Evolutionary conservation across 2,329 filamentous ascomycete genomes (phyloP), one percentile per base, ranked within the genome.

Genomic region (Mycosphaerelloides madeirae): DNA sequence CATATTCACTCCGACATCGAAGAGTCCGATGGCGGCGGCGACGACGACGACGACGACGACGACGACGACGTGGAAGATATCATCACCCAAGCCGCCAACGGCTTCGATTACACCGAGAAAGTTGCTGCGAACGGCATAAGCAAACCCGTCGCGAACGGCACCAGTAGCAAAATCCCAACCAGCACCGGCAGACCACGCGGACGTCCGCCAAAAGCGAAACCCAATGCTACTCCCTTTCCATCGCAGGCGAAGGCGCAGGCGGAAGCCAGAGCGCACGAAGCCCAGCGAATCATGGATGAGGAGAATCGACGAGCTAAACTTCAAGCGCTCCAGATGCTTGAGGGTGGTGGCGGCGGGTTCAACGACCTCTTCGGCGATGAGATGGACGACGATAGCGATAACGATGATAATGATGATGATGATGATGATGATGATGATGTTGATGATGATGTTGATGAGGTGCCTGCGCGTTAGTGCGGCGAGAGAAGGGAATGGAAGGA

Each of bases 71-170:
- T 50, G 8, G 43, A 43, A 13, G 57, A 82, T 80, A 58, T 83
- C 77, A 51, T 82, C 77, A 52, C 80, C 75, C 40, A 80, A 69
- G n/a, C 78, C 79, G 51, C 38, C 3, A 50, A 46, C 20, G 48
- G 50, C 19, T 41, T 38, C 12, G 19, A 38, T 6, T 16, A 39
- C 8, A 11, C 28, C 20, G 25, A 12, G 20, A 43, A 47, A 32
- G 28, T 31, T 9, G 38, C 33, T 29, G 43, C 33, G 6, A 31
- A 35, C 20, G 29, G 34, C 28, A 42, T 34, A 13, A 41, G 38
- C 7, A 16, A 20, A 2, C 18, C 36, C 14, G 41, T 37, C 2
- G 29, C 31, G 19, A 44, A n/a, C 25, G 31, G 38, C 32, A 44
- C 18, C 18, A 33, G 19, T 22, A 38, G 22, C 11, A 14, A 18